These are phyloP conservation scores for Agastache rugosa DNA, from an alignment of 257 asterid genomes.

Conservation along the genomic window DNA sequence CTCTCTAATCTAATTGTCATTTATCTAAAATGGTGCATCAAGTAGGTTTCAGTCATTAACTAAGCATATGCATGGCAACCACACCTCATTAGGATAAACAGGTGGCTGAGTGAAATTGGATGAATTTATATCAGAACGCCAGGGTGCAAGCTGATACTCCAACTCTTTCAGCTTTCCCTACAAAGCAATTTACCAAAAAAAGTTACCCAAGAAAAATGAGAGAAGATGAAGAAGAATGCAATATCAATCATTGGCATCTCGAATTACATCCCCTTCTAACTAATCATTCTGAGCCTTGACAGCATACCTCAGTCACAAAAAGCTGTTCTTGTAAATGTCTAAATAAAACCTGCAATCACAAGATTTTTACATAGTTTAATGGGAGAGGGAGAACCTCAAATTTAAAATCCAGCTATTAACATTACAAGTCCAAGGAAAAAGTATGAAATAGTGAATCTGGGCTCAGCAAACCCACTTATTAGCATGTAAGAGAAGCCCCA, in stretches of 20 bases:
- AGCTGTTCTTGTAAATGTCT: slow-evolving; percentile 98
- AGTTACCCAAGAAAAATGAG: slow-evolving; percentile 21
- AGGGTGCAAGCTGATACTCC: slow-evolving; percentile 87
- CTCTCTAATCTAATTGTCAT: slow-evolving; percentile 17
- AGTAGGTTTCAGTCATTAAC: slow-evolving; percentile 11
- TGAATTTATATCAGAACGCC: slow-evolving; percentile 72
- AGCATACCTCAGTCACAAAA: slow-evolving; percentile 85
- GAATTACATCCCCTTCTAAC: slow-evolving; percentile 19
- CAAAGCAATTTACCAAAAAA: slow-evolving; percentile 30
- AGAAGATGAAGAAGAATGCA: slow-evolving; percentile 14
- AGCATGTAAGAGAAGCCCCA: slow-evolving; percentile 9
- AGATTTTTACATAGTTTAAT: slow-evolving; percentile 26
- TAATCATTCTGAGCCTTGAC: slow-evolving; percentile 23
- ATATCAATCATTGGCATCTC: slow-evolving; percentile 26
- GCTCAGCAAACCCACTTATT: background rate
- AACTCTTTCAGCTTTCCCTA: slow-evolving; percentile 95
- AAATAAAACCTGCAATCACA: slow-evolving; percentile 78
- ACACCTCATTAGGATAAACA: slow-evolving; percentile 68
- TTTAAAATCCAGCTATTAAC: slow-evolving; percentile 18
- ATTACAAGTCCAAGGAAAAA: slow-evolving; percentile 23
- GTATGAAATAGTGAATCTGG: slow-evolving; percentile 3
- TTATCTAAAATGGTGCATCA: slow-evolving; percentile 29
- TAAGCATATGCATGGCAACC: slow-evolving; percentile 34
- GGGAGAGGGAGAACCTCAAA: slow-evolving; percentile 32
- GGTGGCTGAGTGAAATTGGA: slow-evolving; percentile 63